These are phyloP conservation scores for Pezicula carpinea DNA, from an alignment of 2,329 filamentous ascomycete species.

Conservation along the genomic window DNA sequence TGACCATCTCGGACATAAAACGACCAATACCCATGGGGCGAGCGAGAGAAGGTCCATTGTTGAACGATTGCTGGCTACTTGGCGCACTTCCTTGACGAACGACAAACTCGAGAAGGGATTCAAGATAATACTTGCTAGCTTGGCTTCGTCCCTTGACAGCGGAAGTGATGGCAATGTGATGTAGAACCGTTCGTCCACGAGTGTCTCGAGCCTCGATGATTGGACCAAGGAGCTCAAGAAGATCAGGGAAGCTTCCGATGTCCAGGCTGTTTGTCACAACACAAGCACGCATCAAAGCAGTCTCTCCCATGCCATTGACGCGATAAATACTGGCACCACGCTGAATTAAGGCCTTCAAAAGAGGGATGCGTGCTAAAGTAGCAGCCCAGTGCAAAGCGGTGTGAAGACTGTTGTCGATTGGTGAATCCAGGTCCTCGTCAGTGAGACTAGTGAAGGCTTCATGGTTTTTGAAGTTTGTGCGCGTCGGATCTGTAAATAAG, in stretches of 20 bases:
- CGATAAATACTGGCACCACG: constrained; percentile 84
- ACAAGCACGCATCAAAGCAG: constrained; percentile 87
- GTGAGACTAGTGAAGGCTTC: constrained; percentile 73
- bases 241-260: constrained; percentile 81
- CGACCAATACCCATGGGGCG: constrained; percentile 71
- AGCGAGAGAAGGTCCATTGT: constrained; percentile 16
- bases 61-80: constrained; percentile 42
- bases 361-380: constrained; percentile 78
- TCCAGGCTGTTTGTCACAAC: constrained; percentile 93
- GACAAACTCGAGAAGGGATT: constrained; percentile 90
- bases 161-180: constrained; percentile 94
- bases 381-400: constrained; percentile 96
- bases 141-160: constrained; percentile 90
- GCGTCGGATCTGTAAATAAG: constrained; percentile 71
- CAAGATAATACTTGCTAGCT: constrained; percentile 92
- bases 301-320: constrained; percentile 86
- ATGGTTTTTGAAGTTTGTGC: constrained; percentile 67
- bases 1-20: constrained; percentile 97
- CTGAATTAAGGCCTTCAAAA: constrained; percentile 75
- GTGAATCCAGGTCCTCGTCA: constrained; percentile 81
- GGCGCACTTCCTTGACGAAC: constrained; percentile 74
- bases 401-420: constrained; percentile 83
- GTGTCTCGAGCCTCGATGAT: constrained; percentile 89
- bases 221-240: constrained; percentile 81
- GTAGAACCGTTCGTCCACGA: constrained; percentile 84